phyloP scores from a whole-genome alignment of 306 rosid genomes.

The Trichosanthes cucumerina region DNA sequence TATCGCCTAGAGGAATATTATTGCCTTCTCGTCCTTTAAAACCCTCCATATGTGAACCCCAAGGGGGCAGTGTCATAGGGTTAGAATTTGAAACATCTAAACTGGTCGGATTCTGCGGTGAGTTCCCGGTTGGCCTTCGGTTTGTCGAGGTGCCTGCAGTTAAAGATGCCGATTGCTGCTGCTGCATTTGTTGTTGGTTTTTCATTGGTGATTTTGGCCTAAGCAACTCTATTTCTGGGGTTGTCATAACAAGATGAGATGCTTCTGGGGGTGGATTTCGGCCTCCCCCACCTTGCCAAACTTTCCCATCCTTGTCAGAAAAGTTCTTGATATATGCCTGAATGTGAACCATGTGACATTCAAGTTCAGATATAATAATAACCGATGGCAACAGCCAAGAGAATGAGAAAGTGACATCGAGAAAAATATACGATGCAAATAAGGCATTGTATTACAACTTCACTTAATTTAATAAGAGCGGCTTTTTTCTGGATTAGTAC shows the following conservation, averaged over 20 bases:
- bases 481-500: background rate
- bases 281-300: slow-evolving; percentile 99
- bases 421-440: background rate
- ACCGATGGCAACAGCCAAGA: background rate
- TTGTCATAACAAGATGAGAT: slow-evolving; percentile 88
- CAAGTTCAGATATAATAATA: slow-evolving; percentile 5
- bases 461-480: background rate
- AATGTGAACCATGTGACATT: slow-evolving; percentile 15
- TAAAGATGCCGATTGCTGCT: slow-evolving; percentile 55
- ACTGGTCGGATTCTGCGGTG: slow-evolving; percentile 46
- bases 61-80: slow-evolving; percentile 54
- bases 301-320: slow-evolving; percentile 91
- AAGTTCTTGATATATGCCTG: slow-evolving; percentile 79
- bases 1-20: slow-evolving; percentile 53
- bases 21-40: slow-evolving; percentile 79
- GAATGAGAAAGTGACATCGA: background rate
- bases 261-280: slow-evolving; percentile 97
- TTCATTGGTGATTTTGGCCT: slow-evolving; percentile 99
- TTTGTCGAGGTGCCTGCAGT: slow-evolving; percentile 42
- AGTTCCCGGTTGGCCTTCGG: slow-evolving; percentile 74
- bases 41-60: slow-evolving; percentile 68
- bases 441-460: background rate
- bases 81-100: slow-evolving; percentile 54
- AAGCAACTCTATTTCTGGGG: slow-evolving; percentile 86
- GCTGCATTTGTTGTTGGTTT: slow-evolving; percentile 94